phyloP scores from a whole-genome alignment of 1,139 yeast genomes.

The Hansenula sp. region DNA sequence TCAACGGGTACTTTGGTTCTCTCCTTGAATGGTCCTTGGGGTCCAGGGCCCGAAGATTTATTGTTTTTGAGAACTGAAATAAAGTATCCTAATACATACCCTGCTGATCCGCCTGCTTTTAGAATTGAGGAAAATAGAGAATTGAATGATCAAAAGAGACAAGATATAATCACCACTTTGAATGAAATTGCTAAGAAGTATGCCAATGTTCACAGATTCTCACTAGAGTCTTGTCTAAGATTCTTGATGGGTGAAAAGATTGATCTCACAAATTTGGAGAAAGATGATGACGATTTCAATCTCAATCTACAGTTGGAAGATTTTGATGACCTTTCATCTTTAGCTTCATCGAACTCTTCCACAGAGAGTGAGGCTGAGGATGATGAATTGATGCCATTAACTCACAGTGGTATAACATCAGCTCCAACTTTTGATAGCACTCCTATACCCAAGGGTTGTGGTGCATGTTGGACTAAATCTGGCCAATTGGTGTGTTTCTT shows the following conservation, averaged over 20 bases:
- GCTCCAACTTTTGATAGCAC: slow-evolving; percentile 60
- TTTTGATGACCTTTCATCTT: slow-evolving; percentile 26
- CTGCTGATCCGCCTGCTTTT: slow-evolving; percentile 57
- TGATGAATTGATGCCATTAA: slow-evolving; percentile 19
- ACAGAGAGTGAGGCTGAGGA: slow-evolving; percentile 24
- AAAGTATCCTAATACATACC: slow-evolving; percentile 69
- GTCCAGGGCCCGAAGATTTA: slow-evolving; percentile 43
- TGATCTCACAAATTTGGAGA: slow-evolving; percentile 37
- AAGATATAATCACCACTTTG: slow-evolving; percentile 48
- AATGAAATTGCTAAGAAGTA: slow-evolving; percentile 54
- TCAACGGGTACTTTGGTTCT: slow-evolving; percentile 77
- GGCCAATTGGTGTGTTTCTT: slow-evolving; percentile 84
- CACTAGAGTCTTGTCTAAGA: slow-evolving; percentile 78
- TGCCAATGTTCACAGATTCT: slow-evolving; percentile 56
- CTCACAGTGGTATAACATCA: slow-evolving; percentile 11
- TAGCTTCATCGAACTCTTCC: slow-evolving; percentile 25
- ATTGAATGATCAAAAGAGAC: slow-evolving; percentile 41
- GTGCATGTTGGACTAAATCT: slow-evolving; percentile 79
- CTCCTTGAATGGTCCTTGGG: slow-evolving; percentile 81
- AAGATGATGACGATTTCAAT: slow-evolving; percentile 22
- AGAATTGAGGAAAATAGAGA: slow-evolving; percentile 78
- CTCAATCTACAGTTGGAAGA: slow-evolving; percentile 25
- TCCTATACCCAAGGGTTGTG: slow-evolving; percentile 91
- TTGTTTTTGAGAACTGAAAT: slow-evolving; percentile 69
- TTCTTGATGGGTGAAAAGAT: slow-evolving; percentile 80